Base-by-base conservation (phyloP, 768 basidiomycete genomes). In the button mushroom (Agaricus bisporus) region DNA sequence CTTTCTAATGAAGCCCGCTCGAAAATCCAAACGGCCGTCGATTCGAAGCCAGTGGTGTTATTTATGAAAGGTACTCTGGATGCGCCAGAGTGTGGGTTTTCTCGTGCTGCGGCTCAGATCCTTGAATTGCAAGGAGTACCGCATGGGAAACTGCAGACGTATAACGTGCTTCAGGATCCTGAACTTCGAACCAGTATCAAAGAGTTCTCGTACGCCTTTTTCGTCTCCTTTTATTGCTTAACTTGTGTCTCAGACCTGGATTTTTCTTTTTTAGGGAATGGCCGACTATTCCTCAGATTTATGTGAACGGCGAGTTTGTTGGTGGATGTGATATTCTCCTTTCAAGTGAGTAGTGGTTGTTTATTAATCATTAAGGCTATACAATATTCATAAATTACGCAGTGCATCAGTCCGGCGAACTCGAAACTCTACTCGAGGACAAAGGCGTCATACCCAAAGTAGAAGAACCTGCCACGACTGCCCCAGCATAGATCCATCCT, bases 41-140 rank as follows among this genome's bases (percentile, higher is more conserved):
- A 76, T 7, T 71, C 78, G 1, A 81, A 80, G 41, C 94, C 94
- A 0, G 79, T 98, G 5, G 97, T 99, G 1, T 74, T 98, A 4
- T 98, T 99, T 74, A 98, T 99, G 95, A 99, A 99, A 66, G 97
- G 97, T 9, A 92, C 88, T 14, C 92, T 90, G 0, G 77, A 83
- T 20, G 65, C 75, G 5, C 95, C 95, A 1, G 85, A 93, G 61
- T 98, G 95, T 57, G 95, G 95, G 11, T 99, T 98, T 79, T 97
- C 94, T 15, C 81, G 95, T 48, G 95, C 95, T 0, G 93, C 88
- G 0, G 80, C 93, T 28, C 95, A 98, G 66, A 83, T 98, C 44
- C 77, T 99, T 48, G 90, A 91, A 45, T 68, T 91, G 37, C 87
- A 95, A 41, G 84, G 85, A 22, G 91, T 98, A 0, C 81, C 87